Evolutionary conservation across 2,329 filamentous ascomycete genomes (phyloP), one percentile per base, ranked within the genome.

Genomic region (Blastomyces emzantsi): DNA sequence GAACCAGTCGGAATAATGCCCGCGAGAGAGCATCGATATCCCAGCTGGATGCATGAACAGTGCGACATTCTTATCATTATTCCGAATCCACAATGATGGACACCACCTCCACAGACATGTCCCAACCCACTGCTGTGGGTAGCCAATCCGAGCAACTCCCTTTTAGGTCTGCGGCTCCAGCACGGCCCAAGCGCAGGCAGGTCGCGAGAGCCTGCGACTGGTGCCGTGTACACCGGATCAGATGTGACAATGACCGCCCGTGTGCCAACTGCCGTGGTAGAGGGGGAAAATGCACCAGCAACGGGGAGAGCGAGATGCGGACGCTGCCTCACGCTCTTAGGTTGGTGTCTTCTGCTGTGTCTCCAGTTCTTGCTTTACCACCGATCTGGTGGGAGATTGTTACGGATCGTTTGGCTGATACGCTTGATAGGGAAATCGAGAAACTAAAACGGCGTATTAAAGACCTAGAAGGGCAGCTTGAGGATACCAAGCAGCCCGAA

Each of bases 381-480:
- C 30, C 6, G 49, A 36, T 13, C 25, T 9, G 9, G 11, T n/a
- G 25, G 36, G 25, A 28, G 13, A 33, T 2, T 3, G 25, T 56
- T 8, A 19, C 41, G 54, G 54, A 13, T 39, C 2, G 13, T 33
- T 43, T 30, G 30, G 54, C 36, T 56, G 25, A 54, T 41, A 51
- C 36, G 28, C n/a, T 22, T 55, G 25, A 19, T 43, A 64, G 66
- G 7, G 68, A 72, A 47, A 69, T 72, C 30, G 68, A 70, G 36
- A 70, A 72, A 13, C 65, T 79, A 60, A 73, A 72, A 63, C 68
- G 72, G 45, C 72, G 69, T 22, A 67, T 76, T n/a, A 65, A 69
- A 49, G 70, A 75, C 36, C 64, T 76, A 1, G 72, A 77, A 65
- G 60, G 64, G 25, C 71, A 77, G 47, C 67, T 80, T 3, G 70